Percentiles rank a stretch among this genome's conserved stretches.
Conservation (phyloP, 2,329 filamentous ascomycete species). For the Akanthomyces muscarius region DNA sequence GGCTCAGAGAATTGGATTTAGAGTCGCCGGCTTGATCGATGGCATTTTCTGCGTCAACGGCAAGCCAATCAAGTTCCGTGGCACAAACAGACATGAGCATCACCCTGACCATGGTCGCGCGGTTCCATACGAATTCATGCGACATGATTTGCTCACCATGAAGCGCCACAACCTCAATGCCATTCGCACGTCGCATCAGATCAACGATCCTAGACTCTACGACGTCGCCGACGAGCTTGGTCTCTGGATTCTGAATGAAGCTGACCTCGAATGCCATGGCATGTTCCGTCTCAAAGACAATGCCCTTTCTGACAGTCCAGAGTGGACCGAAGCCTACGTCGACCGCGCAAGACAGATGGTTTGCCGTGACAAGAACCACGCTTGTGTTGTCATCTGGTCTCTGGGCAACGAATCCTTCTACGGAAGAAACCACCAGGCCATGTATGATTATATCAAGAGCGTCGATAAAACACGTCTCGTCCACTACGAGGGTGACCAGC, state of each 20-base stretch:
- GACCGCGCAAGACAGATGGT: conserved; percentile 64
- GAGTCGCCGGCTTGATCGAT: conserved; percentile 56
- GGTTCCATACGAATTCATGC: conserved; percentile 58
- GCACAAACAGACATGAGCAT: conserved; percentile 69
- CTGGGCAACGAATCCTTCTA: conserved; percentile 71
- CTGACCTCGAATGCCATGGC: conserved; percentile 52
- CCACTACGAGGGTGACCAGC: conserved; percentile 62
- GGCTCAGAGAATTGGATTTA: conserved; percentile 59
- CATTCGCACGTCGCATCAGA: conserved; percentile 64
- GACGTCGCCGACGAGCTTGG: conserved; percentile 61
- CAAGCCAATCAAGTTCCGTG: conserved; percentile 59
- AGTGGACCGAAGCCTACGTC: conserved; percentile 61
- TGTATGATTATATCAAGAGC: conserved; percentile 60
- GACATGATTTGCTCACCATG: conserved; percentile 60
- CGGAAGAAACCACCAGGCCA: conserved; percentile 61
- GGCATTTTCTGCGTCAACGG: conserved; percentile 64
- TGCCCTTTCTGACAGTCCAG: conserved; percentile 53
- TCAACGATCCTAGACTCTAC: conserved; percentile 57
- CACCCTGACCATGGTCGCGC: conserved; percentile 59
- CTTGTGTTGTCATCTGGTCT: conserved; percentile 66
- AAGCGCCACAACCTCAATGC: conserved; percentile 68
- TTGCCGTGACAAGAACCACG: conserved; percentile 55
- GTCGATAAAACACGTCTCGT: conserved; percentile 55
- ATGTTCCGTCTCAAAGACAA: conserved; percentile 40
- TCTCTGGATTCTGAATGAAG: conserved; percentile 59